Conservation (phyloP, 202 grass and related monocot genomes). For the Zoysia matrella region DNA sequence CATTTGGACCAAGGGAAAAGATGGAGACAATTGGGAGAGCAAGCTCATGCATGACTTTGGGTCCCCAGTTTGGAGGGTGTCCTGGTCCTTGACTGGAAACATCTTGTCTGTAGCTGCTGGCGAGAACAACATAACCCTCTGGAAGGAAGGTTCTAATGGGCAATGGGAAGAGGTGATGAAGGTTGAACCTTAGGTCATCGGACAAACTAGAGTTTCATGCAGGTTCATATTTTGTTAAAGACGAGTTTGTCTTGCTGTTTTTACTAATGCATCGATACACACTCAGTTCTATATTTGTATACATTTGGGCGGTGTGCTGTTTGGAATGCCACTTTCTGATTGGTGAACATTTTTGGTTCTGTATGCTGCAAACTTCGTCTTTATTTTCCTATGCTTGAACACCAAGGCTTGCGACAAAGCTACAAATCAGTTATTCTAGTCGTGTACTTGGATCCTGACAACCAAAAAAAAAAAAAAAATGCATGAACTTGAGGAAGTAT, state of each 20-base stretch:
- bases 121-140: not conserved
- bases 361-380: constrained; percentile 7
- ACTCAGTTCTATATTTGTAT: constrained; percentile 16
- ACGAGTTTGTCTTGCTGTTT: constrained; percentile 3
- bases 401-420: not conserved
- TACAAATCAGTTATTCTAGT: not conserved
- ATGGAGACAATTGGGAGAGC: constrained; percentile 65
- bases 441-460: not conserved
- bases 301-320: not conserved
- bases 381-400: not conserved
- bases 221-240: constrained; percentile 29
- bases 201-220: not conserved
- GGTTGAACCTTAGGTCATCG: constrained; percentile 18
- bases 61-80: constrained; percentile 67
- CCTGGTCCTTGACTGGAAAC: constrained; percentile 71
- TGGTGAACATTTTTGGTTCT: constrained; percentile 16
- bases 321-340: constrained; percentile 24
- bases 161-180: no score
- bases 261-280: not conserved
- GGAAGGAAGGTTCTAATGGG: no score
- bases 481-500: no score
- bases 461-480: not conserved
- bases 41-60: constrained; percentile 62
- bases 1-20: constrained; percentile 67
- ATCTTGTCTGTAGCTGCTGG: constrained; percentile 70